Base-by-base conservation (phyloP, 257 asterid species). In the Penstemon barbatus region DNA sequence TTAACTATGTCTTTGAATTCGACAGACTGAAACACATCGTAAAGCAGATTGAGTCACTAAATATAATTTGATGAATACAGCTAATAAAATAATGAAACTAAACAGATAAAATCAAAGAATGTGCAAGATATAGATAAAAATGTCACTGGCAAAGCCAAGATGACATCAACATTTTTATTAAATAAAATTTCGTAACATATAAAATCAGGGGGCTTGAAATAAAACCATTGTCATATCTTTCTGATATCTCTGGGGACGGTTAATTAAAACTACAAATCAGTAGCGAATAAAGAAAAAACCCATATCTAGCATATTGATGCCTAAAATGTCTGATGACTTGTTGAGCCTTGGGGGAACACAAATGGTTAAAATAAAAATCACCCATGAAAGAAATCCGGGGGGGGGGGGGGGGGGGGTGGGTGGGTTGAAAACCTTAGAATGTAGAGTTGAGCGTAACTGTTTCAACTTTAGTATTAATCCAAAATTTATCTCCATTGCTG, bases 1-100 rank as follows among this genome's bases (percentile, higher is more conserved):
- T 91, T 94, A 19, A 94, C 89, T 56, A 94, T 94, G 81, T 91
- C 97, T 15, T 83, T 84, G 83, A 94, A 91, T 67, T 91, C 99
- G 5, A 75, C 57, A 51, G 97, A 76, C 97, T 94, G 82, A 57
- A 71, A 63, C 43, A 76, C 61, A 70, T 54, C n/a, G 44, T 49
- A 66, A 46, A 68, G 71, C 53, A 10, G 48, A 9, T n/a, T 8
- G 18, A 60, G 41, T 49, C 68, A 56, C 39, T 39, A n/a, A 73
- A 48, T 5, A 3, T 44, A 57, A 54, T 56, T 68, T 10, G 51
- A 67, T 56, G 53, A 71, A 50, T 51, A 61, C 6, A 68, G 58
- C 33, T 63, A 43, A 41, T 19, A 61, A 41, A 11, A 9, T n/a
- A 5, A 65, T 7, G 65, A 6, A 15, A 15, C 18, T 15, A 15